A percentile compares a stretch with the other conserved stretches of the same genome.
These are phyloP conservation scores for Venturia aucupariae DNA, from an alignment of 2,329 filamentous ascomycete species.

Conservation along the genomic window DNA sequence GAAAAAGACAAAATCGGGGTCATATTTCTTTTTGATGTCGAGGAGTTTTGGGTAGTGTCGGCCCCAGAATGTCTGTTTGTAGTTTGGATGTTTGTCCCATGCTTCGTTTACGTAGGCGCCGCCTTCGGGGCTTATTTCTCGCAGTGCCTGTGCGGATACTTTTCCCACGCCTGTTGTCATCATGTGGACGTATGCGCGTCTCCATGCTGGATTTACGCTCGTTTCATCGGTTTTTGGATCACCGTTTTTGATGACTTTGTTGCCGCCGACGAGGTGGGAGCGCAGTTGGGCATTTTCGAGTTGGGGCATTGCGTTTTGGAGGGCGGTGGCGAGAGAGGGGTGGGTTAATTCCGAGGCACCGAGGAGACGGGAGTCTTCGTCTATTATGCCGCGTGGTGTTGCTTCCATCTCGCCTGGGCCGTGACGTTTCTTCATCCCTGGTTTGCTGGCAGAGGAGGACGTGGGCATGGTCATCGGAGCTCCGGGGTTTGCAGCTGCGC, in stretches of 20 bases:
- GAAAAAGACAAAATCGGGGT: slow-evolving; percentile 13
- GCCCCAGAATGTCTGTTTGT: slow-evolving; percentile 13
- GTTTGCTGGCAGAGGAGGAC: neutral
- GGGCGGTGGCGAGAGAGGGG: neutral
- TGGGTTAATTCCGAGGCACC: slow-evolving; percentile 1
- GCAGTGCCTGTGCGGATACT: neutral
- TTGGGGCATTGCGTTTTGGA: slow-evolving; percentile 4
- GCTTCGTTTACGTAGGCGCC: slow-evolving; percentile 15
- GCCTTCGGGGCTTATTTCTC: neutral
- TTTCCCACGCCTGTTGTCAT: neutral
- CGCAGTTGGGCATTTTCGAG: slow-evolving; percentile 7
- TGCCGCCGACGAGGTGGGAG: slow-evolving; percentile 9
- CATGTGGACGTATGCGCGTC: slow-evolving; percentile 17
- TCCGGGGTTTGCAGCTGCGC: neutral
- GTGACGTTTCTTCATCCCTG: slow-evolving; percentile 4
- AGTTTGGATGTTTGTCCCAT: slow-evolving; percentile 8
- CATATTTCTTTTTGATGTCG: slow-evolving; percentile 9
- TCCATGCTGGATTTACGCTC: slow-evolving; percentile 33
- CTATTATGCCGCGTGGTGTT: slow-evolving; percentile 6
- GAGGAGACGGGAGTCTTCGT: slow-evolving; percentile 10
- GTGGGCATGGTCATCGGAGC: neutral
- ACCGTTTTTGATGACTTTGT: neutral
- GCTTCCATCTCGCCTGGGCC: slow-evolving; percentile 9
- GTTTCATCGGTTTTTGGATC: neutral
- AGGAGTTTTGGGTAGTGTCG: slow-evolving; percentile 8